Evolutionary conservation across 495 filamentous ascomycete species (phyloP).

Genomic region (Parmelia sp.): DNA sequence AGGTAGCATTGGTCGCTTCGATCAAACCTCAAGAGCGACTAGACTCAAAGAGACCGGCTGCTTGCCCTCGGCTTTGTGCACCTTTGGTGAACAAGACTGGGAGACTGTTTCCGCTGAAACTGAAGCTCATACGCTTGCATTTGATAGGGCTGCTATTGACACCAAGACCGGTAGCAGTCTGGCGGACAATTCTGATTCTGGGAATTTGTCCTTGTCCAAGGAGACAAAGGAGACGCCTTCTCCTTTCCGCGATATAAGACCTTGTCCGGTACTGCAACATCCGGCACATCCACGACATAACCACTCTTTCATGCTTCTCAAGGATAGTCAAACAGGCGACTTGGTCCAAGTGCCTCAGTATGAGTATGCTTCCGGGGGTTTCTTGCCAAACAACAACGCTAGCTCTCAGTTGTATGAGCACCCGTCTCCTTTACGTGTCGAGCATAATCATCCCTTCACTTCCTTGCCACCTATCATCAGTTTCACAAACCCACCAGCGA

Average conservation of each 20-base stretch:
- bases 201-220: slow-evolving; percentile 7
- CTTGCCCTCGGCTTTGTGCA: slow-evolving; percentile 6
- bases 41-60: slow-evolving; percentile 13
- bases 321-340: slow-evolving; percentile 20
- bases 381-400: slow-evolving; percentile 23
- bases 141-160: neutral
- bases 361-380: slow-evolving; percentile 14
- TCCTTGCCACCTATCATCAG: slow-evolving; percentile 19
- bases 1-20: slow-evolving; percentile 15
- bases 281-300: slow-evolving; percentile 22
- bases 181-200: slow-evolving; percentile 21
- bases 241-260: neutral
- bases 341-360: slow-evolving; percentile 23
- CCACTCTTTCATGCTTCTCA: slow-evolving; percentile 20
- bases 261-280: slow-evolving; percentile 7
- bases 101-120: slow-evolving; percentile 19
- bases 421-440: slow-evolving; percentile 25
- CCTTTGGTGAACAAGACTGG: slow-evolving; percentile 20
- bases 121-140: neutral
- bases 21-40: slow-evolving; percentile 1
- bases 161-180: slow-evolving; percentile 20
- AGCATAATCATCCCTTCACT: slow-evolving; percentile 31
- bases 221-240: slow-evolving; percentile 8
- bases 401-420: slow-evolving; percentile 23
- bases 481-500: neutral